Conservation (phyloP, 805 yeast genomes). For the Candida incommunis region DNA sequence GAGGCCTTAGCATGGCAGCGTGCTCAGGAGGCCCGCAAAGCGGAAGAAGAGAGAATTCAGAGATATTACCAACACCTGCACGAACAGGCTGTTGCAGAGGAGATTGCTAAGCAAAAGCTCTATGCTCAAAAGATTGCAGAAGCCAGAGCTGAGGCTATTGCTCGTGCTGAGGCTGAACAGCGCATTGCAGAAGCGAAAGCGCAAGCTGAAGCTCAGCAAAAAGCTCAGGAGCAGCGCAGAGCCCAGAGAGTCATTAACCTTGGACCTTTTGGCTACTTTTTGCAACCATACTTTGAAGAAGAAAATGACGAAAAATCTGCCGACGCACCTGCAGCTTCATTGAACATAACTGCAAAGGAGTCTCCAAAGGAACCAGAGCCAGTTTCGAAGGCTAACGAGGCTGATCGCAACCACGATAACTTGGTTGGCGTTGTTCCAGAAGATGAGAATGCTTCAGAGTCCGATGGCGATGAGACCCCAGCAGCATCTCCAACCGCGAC, state of each 20-base stretch:
- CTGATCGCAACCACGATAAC: no score
- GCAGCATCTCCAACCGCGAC: neutral
- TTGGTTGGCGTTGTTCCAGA: neutral
- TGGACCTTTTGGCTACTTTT: neutral
- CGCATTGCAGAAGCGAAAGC: neutral
- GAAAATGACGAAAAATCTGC: neutral
- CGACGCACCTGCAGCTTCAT: no score
- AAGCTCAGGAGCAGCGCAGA: neutral
- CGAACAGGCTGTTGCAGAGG: neutral
- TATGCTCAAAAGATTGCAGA: neutral
- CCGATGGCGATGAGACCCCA: neutral
- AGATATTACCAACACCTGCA: conserved; percentile 1
- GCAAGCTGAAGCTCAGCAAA: neutral
- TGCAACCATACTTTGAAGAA: neutral
- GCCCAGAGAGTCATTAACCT: neutral
- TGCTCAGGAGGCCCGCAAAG: neutral
- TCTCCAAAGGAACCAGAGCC: no score
- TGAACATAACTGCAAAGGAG: no score
- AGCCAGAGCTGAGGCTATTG: neutral
- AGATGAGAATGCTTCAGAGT: neutral
- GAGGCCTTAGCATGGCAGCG: neutral
- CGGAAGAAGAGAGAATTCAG: neutral
- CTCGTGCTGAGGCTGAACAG: neutral
- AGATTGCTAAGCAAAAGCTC: no score
- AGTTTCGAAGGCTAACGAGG: neutral